Conservation (phyloP, 345 rosid genomes). For the Pseudoturritis turrita region DNA sequence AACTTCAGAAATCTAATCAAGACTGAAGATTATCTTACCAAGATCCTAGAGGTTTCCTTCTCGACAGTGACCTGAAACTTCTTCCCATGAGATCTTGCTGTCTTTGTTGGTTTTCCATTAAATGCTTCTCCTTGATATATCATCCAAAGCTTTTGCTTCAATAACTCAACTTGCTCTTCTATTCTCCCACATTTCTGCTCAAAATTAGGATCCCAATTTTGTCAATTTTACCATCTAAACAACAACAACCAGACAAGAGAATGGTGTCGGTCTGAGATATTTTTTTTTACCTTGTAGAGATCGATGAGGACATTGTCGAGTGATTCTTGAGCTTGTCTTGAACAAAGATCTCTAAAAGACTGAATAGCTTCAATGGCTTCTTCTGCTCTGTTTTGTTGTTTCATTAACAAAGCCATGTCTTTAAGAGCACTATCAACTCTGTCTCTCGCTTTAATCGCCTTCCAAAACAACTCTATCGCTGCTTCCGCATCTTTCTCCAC, state of each 20-base stretch:
- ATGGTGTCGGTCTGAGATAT: not conserved
- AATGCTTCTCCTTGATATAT: slow-evolving; percentile 84
- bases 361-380: slow-evolving; percentile 83
- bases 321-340: slow-evolving; percentile 85
- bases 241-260: not conserved
- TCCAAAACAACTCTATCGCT: slow-evolving; percentile 77
- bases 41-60: slow-evolving; percentile 81
- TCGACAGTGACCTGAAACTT: slow-evolving; percentile 82
- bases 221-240: not conserved
- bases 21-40: slow-evolving; percentile 39
- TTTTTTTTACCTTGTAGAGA: slow-evolving; percentile 64
- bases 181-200: slow-evolving; percentile 86
- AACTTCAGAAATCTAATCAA: not conserved
- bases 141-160: slow-evolving; percentile 67
- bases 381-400: slow-evolving; percentile 70
- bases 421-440: slow-evolving; percentile 90
- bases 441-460: slow-evolving; percentile 76
- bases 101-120: slow-evolving; percentile 86
- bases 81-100: slow-evolving; percentile 93
- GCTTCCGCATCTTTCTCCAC: slow-evolving; percentile 68
- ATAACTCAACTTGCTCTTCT: slow-evolving; percentile 71
- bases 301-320: slow-evolving; percentile 92
- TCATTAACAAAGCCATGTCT: slow-evolving; percentile 90
- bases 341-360: slow-evolving; percentile 70
- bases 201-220: not conserved